Percentiles rank a stretch among this genome's conserved stretches.
These are phyloP conservation scores for Teratosphaeria epicoccoides DNA, from an alignment of 2,329 filamentous ascomycete species.

Conservation along the genomic window DNA sequence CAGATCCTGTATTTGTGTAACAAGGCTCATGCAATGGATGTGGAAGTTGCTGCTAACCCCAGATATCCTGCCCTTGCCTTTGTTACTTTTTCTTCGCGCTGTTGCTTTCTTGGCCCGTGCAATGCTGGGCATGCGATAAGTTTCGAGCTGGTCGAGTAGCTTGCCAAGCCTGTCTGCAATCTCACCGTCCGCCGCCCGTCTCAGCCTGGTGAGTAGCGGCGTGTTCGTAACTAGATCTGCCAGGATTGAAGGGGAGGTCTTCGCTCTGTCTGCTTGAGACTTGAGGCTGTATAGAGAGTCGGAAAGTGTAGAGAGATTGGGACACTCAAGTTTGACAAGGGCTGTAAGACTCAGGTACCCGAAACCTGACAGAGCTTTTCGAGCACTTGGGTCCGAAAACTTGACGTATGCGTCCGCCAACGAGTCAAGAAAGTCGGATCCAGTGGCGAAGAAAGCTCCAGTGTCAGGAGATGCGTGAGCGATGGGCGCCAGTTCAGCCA, in stretches of 20 bases:
- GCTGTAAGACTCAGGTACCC: constrained; percentile 65
- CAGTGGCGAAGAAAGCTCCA: constrained; percentile 60
- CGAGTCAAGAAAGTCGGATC: constrained; percentile 78
- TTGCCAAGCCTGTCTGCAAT: constrained; percentile 48
- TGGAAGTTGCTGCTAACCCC: constrained; percentile 46
- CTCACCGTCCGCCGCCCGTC: constrained; percentile 41
- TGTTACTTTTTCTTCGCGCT: constrained; percentile 48
- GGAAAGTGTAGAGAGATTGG: constrained; percentile 63
- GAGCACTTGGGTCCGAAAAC: constrained; percentile 48
- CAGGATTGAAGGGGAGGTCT: constrained; percentile 51
- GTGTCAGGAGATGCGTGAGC: constrained; percentile 49
- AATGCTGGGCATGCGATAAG: constrained; percentile 45
- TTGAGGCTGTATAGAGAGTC: constrained; percentile 80
- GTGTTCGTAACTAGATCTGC: constrained; percentile 73
- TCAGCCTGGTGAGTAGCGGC: constrained; percentile 57
- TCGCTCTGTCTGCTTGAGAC: constrained; percentile 54
- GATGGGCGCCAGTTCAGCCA: constrained; percentile 47
- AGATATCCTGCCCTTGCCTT: constrained; percentile 53
- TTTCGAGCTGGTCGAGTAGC: constrained; percentile 49
- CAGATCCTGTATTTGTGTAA: constrained; percentile 85
- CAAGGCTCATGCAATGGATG: constrained; percentile 70
- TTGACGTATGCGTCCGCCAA: constrained; percentile 56
- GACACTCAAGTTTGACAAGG: constrained; percentile 53
- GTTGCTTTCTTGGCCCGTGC: constrained; percentile 41
- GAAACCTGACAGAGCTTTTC: constrained; percentile 59